phyloP scores from a whole-genome alignment of 257 asterid genomes.

The Lantana camara region DNA sequence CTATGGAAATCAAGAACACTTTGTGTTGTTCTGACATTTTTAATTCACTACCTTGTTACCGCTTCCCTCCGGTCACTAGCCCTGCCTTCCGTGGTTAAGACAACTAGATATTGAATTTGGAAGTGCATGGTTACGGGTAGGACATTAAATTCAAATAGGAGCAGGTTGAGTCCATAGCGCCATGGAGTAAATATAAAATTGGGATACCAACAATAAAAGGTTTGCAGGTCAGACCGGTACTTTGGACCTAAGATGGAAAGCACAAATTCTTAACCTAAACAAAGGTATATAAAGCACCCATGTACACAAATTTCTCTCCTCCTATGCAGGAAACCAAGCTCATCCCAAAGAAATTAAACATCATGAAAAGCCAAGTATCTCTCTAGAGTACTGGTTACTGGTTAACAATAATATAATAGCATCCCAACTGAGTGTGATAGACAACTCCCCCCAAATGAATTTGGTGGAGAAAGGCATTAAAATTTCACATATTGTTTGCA shows the following conservation, averaged over 20 bases:
- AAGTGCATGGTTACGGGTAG: too few species aligned
- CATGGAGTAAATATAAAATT: too few species aligned
- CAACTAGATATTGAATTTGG: too few species aligned
- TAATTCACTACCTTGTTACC: too few species aligned
- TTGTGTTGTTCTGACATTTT: slow-evolving; percentile 16
- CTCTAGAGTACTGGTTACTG: neutral
- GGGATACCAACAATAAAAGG: slow-evolving; percentile 3
- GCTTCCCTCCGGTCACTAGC: too few species aligned
- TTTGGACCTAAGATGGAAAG: slow-evolving; percentile 14
- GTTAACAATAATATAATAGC: neutral
- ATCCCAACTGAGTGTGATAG: slow-evolving; percentile 1
- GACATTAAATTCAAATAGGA: too few species aligned
- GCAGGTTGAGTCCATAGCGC: too few species aligned
- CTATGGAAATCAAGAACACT: slow-evolving; percentile 9
- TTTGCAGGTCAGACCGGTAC: slow-evolving; percentile 13
- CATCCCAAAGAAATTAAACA: neutral
- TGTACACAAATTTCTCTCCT: slow-evolving; percentile 13
- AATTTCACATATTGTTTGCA: slow-evolving; percentile 1
- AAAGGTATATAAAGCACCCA: slow-evolving; percentile 19
- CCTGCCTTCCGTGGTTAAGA: too few species aligned
- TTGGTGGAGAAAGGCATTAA: neutral
- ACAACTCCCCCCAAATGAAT: slow-evolving; percentile 16
- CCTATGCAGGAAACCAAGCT: slow-evolving; percentile 21
- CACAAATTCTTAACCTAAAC: slow-evolving; percentile 2
- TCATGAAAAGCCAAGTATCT: slow-evolving; percentile 3